Conservation (phyloP, 1,139 yeast genomes). For the Hyphopichia fennica region DNA sequence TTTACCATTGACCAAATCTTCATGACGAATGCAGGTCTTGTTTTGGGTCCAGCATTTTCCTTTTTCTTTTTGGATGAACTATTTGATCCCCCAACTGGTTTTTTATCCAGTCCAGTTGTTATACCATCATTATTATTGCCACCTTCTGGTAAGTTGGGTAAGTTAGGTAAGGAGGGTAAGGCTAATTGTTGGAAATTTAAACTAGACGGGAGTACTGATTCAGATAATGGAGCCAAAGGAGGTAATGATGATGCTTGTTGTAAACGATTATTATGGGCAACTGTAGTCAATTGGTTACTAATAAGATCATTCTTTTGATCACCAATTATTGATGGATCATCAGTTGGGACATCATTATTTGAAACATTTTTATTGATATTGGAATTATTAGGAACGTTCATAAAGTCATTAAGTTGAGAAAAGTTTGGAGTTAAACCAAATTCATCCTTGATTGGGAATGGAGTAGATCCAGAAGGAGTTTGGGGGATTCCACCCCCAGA, state of each 20-base stretch:
- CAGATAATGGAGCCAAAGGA: slow-evolving; percentile 37
- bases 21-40: slow-evolving; percentile 84
- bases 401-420: slow-evolving; percentile 3
- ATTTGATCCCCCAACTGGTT: background rate
- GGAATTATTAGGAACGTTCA: background rate
- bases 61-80: slow-evolving; percentile 23
- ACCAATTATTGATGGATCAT: background rate
- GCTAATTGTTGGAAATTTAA: slow-evolving; percentile 3
- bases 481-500: slow-evolving; percentile 4
- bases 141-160: background rate
- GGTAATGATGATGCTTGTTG: slow-evolving; percentile 23
- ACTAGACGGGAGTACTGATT: slow-evolving; percentile 28
- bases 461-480: slow-evolving; percentile 1
- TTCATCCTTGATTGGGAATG: slow-evolving; percentile 1
- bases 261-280: background rate
- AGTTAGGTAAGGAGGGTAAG: background rate
- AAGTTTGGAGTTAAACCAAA: slow-evolving; percentile 2
- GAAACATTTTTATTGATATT: background rate
- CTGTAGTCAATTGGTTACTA: background rate
- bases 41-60: slow-evolving; percentile 36
- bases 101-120: background rate
- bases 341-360: background rate
- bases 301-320: background rate
- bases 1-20: slow-evolving; percentile 96
- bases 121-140: background rate